Evolutionary conservation across 2,329 filamentous ascomycete genomes (phyloP).

Genomic region (Endothia cerciana): DNA sequence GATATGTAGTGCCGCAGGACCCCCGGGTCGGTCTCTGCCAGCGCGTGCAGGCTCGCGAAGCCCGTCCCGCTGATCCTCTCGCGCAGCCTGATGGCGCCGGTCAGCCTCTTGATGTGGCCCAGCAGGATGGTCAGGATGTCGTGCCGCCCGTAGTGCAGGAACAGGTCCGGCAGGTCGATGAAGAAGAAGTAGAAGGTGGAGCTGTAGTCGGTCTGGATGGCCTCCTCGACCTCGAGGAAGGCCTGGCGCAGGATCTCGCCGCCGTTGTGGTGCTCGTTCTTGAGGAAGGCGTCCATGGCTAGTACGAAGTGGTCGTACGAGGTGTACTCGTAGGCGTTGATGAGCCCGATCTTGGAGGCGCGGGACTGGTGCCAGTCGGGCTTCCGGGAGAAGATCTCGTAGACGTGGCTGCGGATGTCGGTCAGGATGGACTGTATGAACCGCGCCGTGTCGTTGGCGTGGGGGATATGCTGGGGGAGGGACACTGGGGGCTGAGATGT

Average conservation of each 20-base stretch:
- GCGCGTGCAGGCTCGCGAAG: constrained; percentile 29
- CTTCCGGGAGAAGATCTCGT: constrained; percentile 29
- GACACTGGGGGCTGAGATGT: not conserved
- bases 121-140: constrained; percentile 30
- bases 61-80: constrained; percentile 28
- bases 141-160: constrained; percentile 28
- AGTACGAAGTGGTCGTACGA: constrained; percentile 31
- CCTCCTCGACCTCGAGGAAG: constrained; percentile 31
- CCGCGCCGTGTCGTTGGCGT: constrained; percentile 23
- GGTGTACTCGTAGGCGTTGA: constrained; percentile 30
- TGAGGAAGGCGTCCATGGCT: constrained; percentile 30
- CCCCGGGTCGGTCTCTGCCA: constrained; percentile 25
- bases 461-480: constrained; percentile 18
- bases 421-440: constrained; percentile 29
- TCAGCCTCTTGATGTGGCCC: constrained; percentile 30
- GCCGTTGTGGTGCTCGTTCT: constrained; percentile 28
- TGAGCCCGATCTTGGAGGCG: constrained; percentile 22
- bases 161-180: constrained; percentile 30
- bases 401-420: constrained; percentile 30
- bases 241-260: constrained; percentile 30
- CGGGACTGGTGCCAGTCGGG: constrained; percentile 27
- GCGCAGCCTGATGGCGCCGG: constrained; percentile 23
- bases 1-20: constrained; percentile 27
- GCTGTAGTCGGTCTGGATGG: constrained; percentile 29
- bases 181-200: constrained; percentile 31